phyloP scores from a whole-genome alignment of 208 protist genomes.

The Porcisia hertigi region DNA sequence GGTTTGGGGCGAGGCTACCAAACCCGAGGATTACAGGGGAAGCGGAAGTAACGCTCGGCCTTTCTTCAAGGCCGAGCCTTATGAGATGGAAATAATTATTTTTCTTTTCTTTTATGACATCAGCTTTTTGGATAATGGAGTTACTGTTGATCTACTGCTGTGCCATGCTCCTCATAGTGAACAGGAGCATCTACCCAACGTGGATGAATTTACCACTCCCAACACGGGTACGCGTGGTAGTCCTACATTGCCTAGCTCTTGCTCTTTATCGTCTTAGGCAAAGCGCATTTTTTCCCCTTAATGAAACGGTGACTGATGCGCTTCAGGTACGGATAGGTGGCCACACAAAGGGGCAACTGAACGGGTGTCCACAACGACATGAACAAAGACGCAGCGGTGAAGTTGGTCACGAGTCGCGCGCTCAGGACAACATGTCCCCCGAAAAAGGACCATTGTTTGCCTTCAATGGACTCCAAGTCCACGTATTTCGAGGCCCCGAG shows the following conservation, averaged over 20 bases:
- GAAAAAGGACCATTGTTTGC: constrained; percentile 52
- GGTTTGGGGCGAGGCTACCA: background rate
- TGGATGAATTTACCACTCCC: background rate
- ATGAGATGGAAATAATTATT: background rate
- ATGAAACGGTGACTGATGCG: constrained; percentile 3
- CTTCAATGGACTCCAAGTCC: constrained; percentile 36
- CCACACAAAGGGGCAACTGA: constrained; percentile 49
- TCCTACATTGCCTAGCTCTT: too few relatives aligned
- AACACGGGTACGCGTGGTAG: background rate
- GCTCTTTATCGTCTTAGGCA: background rate
- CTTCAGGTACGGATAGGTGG: constrained; percentile 40
- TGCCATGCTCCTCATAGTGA: background rate
- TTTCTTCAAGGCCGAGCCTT: background rate
- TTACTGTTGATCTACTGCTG: background rate
- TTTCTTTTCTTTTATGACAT: background rate
- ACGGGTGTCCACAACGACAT: constrained; percentile 57
- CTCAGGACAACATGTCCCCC: constrained; percentile 37
- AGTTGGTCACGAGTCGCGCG: constrained; percentile 53
- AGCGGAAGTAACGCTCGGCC: background rate
- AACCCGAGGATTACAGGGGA: background rate
- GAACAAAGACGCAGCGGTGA: constrained; percentile 54
- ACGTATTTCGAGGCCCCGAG: constrained; percentile 44
- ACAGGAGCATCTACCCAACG: background rate
- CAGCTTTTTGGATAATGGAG: background rate
- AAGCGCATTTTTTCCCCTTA: background rate